Evolutionary conservation across 345 rosid genomes (phyloP).

Genomic region (Isatis tinctoria): DNA sequence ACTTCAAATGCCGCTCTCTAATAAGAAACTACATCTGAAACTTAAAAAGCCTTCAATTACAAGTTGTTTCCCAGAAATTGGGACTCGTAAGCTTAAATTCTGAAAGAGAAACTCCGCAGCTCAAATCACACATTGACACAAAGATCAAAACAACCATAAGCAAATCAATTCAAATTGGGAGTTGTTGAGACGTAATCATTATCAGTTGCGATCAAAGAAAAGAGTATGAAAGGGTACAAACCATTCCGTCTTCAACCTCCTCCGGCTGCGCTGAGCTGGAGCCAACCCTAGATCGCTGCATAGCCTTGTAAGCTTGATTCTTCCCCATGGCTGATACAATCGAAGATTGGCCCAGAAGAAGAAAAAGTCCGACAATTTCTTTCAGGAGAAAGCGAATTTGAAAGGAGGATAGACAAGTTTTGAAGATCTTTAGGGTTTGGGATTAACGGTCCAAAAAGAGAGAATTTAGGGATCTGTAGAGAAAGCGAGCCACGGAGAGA

Average conservation of each 20-base stretch:
- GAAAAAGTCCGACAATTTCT: not conserved
- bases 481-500: not conserved
- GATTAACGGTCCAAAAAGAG: constrained; percentile 19
- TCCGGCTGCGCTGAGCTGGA: constrained; percentile 81
- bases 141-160: not conserved
- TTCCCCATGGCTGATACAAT: constrained; percentile 67
- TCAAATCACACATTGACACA: not conserved
- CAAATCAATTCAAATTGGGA: not conserved
- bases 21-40: not conserved
- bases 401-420: not conserved
- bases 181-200: not conserved
- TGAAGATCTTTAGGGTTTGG: constrained; percentile 16
- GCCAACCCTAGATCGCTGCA: constrained; percentile 94
- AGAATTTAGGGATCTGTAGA: constrained; percentile 25
- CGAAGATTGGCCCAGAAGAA: not conserved
- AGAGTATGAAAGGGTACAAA: constrained; percentile 80
- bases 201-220: not conserved
- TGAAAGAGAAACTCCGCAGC: not conserved
- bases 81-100: not conserved
- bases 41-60: not conserved
- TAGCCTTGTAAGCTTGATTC: constrained; percentile 97
- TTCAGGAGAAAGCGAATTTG: not conserved
- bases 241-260: constrained; percentile 98
- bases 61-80: constrained; percentile 2
- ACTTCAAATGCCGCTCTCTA: not conserved